Evolutionary conservation across 2,329 filamentous ascomycete genomes (phyloP), one percentile per base, ranked within the genome.

Genomic region (Trichoderma sp.): DNA sequence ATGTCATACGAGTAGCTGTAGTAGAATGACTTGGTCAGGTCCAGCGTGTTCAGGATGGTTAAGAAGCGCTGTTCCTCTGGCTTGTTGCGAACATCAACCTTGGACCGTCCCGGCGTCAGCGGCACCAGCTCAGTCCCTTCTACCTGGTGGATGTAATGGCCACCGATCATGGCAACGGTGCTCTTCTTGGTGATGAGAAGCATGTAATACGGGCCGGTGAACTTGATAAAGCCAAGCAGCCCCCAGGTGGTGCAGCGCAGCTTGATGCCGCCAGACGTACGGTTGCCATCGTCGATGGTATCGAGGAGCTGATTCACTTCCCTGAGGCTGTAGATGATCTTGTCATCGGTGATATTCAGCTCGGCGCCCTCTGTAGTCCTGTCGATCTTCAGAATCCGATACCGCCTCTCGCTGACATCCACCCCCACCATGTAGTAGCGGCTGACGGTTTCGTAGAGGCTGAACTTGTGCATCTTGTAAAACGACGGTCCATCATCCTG

Each of bases 1-100:
- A 98, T 91, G 76, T 99, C 93, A 80, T 99, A 99, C 0, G 94
- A 96, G 77, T 97, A 97, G 81, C 94, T 97, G 82, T 97, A 99
- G 79, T 99, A 99, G 78, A 99, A 99, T 0, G 92, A 96, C 67
- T 91, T 87, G 0, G 91, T 93, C 69, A 99, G 81, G 77, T 99
- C 95, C 35, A 99, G 84, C 72, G 97, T 97, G 76, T 92, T 93
- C 53, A 99, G 84, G 63, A 97, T 98, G 29, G 88, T 86, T 37
- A 98, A 84, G 74, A 97, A 98, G 32, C 94, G 89, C 45, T 91
- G 89, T 79, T 99, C 95, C 77, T 98, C 94, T 34, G 67, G 67
- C 0, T 92, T 87, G 73, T 96, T 95, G 60, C 84, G 83, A 63
- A 90, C 85, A 71, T 97, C 93, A n/a, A 89, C 84, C 76, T 91